Evolutionary conservation across 768 basidiomycete genomes (phyloP), one percentile per base, ranked within the genome.

Genomic region (Gloeopeniophorella convolvens): DNA sequence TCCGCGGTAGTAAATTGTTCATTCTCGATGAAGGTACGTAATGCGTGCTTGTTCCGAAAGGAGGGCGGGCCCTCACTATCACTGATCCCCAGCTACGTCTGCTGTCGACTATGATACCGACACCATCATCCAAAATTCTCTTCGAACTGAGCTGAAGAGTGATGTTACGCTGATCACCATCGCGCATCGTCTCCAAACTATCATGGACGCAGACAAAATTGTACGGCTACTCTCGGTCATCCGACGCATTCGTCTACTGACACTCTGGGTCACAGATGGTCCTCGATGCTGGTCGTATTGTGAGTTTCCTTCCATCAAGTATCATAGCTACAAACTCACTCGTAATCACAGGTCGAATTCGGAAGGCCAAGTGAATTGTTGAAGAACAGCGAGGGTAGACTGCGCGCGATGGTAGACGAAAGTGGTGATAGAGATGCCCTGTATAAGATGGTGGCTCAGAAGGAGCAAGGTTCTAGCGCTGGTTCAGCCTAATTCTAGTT

Each of bases 121-220:
- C 58, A 60, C 70, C 0, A 62, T 74, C 48, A 82, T 83, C 51
- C 82, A 83, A 62, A 64, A 66, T 3, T 76, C 78, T 1, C 72
- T 83, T 45, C 69, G 80, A 8, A 67, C 67, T 21, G 71, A 72
- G 53, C 59, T 78, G 4, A 63, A 61, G 10, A 62, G 63, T 16
- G 72, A 67, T 39, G 70, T 71, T 0, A 82, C 80, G 0, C 63
- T 83, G 16, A 65, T 83, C 26, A 81, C 78, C n/a, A 71, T 83
- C 32, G 81, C 81, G 1, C 79, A 82, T 61, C 71, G 80, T n/a
- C 59, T 78, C 6, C 70, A 73, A 49, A 82, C 75, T 5, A 76
- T 82, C 53, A 79, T 79, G 68, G 79, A 80, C 44, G 76, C 78
- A 3, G 80, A 83, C 60, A 76, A 77, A 57, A 76, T 82, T 37